Conservation (phyloP, 345 rosid species). For the Eucalyptus pauciflora region DNA sequence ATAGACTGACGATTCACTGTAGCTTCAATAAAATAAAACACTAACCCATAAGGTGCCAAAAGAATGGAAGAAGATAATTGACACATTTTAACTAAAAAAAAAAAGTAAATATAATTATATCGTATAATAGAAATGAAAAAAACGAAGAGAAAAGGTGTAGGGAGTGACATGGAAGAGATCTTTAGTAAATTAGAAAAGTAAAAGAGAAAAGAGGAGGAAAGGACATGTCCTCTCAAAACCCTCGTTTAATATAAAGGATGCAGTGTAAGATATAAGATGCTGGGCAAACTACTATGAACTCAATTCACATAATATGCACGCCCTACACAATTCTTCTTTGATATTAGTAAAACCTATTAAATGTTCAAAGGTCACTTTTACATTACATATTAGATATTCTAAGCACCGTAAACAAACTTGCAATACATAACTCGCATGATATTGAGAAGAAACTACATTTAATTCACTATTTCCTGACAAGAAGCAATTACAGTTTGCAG, state of each 20-base stretch:
- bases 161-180: neutral
- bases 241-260: neutral
- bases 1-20: neutral
- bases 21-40: neutral
- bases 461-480: neutral
- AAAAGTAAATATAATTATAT: no score
- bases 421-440: neutral
- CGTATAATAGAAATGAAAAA: no score
- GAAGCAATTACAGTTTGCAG: neutral
- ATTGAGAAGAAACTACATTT: neutral
- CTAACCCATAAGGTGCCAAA: neutral
- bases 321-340: neutral
- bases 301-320: neutral
- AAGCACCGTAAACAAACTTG: no score
- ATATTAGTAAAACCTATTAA: neutral
- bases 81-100: neutral
- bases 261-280: no score
- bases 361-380: neutral
- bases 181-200: neutral
- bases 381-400: no score
- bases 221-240: neutral
- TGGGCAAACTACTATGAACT: neutral
- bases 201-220: neutral
- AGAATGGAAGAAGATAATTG: neutral
- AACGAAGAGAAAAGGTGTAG: neutral